Percentiles rank a stretch among this genome's conserved stretches.
These are phyloP conservation scores for Erysimum cheiri DNA, from an alignment of 441 rosid species.

Conservation along the genomic window DNA sequence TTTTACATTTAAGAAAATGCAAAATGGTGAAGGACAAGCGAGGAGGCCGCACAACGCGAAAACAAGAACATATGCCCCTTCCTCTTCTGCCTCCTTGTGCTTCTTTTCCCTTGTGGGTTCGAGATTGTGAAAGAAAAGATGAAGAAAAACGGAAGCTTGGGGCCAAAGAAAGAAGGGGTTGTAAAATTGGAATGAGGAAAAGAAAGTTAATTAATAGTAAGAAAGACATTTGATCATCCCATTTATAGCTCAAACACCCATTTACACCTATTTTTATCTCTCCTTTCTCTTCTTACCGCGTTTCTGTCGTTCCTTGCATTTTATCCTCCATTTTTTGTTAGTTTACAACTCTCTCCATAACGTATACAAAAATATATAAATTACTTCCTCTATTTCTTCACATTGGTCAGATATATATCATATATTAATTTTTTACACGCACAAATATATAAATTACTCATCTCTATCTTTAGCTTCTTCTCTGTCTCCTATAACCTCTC, in stretches of 20 bases:
- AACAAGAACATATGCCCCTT: conserved; percentile 39
- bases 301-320: conserved; percentile 3
- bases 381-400: neutral
- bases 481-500: too few relatives aligned
- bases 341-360: neutral
- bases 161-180: conserved; percentile 35
- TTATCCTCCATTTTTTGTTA: neutral
- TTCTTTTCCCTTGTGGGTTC: conserved; percentile 16
- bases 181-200: conserved; percentile 21
- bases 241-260: conserved; percentile 20
- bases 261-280: conserved; percentile 30
- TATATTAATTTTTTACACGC: neutral
- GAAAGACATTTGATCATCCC: conserved; percentile 5
- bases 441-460: neutral
- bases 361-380: neutral
- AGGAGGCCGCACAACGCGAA: conserved; percentile 14
- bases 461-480: too few relatives aligned
- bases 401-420: neutral
- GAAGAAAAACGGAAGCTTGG: conserved; percentile 33
- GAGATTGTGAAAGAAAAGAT: conserved; percentile 28
- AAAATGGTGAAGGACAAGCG: neutral
- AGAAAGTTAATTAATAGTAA: conserved; percentile 7
- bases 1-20: neutral
- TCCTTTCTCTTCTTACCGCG: neutral
- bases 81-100: conserved; percentile 33